Evolutionary conservation across 2,329 filamentous ascomycete genomes (phyloP).

Genomic region (Pyrenophora seminiperda): DNA sequence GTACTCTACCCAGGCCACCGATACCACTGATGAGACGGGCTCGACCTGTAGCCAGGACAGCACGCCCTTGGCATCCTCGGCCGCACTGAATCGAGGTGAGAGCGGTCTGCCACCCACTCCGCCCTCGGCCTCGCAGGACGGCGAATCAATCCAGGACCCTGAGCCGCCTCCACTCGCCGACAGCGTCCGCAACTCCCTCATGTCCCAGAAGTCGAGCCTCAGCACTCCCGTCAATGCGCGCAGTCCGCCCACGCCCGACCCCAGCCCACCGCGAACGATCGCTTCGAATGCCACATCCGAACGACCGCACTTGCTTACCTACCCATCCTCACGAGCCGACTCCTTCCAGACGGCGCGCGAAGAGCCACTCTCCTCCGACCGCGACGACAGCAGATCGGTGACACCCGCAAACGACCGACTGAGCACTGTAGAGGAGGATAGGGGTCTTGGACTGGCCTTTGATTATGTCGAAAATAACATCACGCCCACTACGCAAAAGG

Average conservation of each 20-base stretch:
- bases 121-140: conserved; percentile 48
- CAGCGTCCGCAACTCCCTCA: conserved; percentile 47
- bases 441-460: conserved; percentile 45
- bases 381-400: conserved; percentile 35
- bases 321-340: conserved; percentile 52
- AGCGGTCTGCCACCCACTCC: conserved; percentile 54
- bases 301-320: conserved; percentile 37
- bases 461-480: conserved; percentile 37
- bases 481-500: conserved; percentile 39
- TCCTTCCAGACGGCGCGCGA: conserved; percentile 55
- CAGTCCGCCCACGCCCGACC: conserved; percentile 48
- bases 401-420: conserved; percentile 36
- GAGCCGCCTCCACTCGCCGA: conserved; percentile 47
- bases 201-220: conserved; percentile 46
- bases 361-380: conserved; percentile 44
- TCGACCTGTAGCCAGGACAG: conserved; percentile 32
- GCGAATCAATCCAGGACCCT: conserved; percentile 25
- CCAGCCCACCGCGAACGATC: conserved; percentile 43
- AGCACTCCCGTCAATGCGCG: conserved; percentile 51
- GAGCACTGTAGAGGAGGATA: conserved; percentile 39
- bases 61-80: conserved; percentile 39
- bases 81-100: conserved; percentile 33
- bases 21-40: conserved; percentile 39
- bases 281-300: conserved; percentile 26
- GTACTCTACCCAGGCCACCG: conserved; percentile 34